phyloP scores from a whole-genome alignment of 257 asterid species.

The Primulina eburnea region DNA sequence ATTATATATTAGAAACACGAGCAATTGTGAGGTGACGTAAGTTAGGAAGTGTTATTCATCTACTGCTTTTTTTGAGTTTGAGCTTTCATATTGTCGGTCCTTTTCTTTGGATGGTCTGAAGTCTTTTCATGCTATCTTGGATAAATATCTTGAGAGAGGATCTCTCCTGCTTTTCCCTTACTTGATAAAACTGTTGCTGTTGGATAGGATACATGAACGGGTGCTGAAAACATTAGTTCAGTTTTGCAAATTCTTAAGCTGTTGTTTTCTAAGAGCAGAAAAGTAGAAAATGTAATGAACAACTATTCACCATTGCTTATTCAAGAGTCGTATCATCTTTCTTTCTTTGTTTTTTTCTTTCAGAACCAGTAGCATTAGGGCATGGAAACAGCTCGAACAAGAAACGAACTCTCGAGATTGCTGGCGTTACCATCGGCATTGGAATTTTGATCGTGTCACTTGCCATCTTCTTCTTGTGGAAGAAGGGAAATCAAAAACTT shows the following conservation, averaged over 20 bases:
- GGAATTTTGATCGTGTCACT: constrained; percentile 35
- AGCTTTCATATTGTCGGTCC: too few relatives aligned
- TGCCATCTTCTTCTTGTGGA: constrained; percentile 36
- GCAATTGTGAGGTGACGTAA: too few relatives aligned
- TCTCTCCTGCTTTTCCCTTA: too few relatives aligned
- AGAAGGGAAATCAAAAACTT: constrained; percentile 33
- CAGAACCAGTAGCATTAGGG: constrained; percentile 37
- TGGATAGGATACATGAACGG: too few relatives aligned
- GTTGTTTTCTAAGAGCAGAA: too few relatives aligned
- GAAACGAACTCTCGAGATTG: constrained; percentile 29
- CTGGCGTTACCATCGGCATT: constrained; percentile 40
- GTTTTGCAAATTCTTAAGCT: not conserved
- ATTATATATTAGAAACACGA: too few relatives aligned
- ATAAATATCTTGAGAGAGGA: too few relatives aligned
- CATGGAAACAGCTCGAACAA: constrained; percentile 34
- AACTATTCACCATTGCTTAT: not conserved
- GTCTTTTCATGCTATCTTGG: too few relatives aligned
- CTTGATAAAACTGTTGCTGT: too few relatives aligned
- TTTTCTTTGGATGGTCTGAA: too few relatives aligned
- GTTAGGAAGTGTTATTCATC: too few relatives aligned
- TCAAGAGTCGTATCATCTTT: not conserved
- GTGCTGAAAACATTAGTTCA: not conserved
- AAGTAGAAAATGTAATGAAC: not conserved
- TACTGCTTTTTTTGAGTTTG: too few relatives aligned
- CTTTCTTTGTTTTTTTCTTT: not conserved